Evolutionary conservation across 805 yeast species (phyloP).

Genomic region (Ogataea allantospora): DNA sequence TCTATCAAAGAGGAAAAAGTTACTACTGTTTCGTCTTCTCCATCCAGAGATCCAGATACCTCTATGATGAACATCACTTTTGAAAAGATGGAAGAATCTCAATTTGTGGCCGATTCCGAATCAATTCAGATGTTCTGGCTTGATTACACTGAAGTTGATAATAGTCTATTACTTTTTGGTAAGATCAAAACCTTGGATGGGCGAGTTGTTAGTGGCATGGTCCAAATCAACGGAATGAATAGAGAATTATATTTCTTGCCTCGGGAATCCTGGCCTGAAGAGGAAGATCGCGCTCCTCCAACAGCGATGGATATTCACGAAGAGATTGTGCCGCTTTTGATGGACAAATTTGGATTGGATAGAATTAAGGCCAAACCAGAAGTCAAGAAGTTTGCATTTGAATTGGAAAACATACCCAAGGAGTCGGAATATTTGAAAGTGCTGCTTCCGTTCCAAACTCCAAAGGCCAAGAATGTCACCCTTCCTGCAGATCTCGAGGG

Average conservation of each 20-base stretch:
- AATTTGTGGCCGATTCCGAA: conserved; percentile 37
- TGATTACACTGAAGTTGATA: conserved; percentile 79
- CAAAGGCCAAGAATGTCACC: conserved; percentile 45
- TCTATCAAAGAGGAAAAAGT: conserved; percentile 24
- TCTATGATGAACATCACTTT: conserved; percentile 20
- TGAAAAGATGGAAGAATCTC: conserved; percentile 36
- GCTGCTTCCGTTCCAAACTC: conserved; percentile 69
- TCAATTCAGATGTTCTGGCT: conserved; percentile 80
- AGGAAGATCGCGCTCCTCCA: conserved; percentile 32
- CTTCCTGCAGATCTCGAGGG: conserved; percentile 69
- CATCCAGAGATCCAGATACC: conserved; percentile 14
- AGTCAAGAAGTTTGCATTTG: conserved; percentile 83
- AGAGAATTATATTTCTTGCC: conserved; percentile 82
- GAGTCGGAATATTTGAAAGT: conserved; percentile 80
- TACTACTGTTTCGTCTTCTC: conserved; percentile 26
- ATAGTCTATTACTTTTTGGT: conserved; percentile 73
- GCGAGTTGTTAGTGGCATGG: conserved; percentile 65
- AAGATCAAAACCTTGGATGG: conserved; percentile 63
- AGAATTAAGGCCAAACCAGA: conserved; percentile 69
- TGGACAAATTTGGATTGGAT: conserved; percentile 60
- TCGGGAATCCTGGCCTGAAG: conserved; percentile 37
- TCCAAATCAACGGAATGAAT: conserved; percentile 66
- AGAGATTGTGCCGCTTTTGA: conserved; percentile 67
- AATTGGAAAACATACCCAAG: conserved; percentile 72
- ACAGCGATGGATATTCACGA: conserved; percentile 68